phyloP scores from a whole-genome alignment of 129 eudicot species.

The Chrysanthemum lavandulifolium region DNA sequence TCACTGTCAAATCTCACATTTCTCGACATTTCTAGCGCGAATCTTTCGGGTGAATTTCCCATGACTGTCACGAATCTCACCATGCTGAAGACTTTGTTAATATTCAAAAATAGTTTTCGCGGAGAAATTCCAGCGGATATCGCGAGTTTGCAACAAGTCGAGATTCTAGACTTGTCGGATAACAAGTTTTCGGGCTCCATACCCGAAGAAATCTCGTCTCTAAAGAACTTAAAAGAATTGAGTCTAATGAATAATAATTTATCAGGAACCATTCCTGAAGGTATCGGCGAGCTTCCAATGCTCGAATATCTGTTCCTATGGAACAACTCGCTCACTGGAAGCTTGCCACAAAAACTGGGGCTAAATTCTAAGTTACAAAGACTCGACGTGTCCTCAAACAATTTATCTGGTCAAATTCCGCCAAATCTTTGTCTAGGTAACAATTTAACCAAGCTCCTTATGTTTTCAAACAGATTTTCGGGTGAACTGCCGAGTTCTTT shows the following conservation, averaged over 20 bases:
- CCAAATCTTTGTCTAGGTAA: constrained; percentile 62
- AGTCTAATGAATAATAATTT: constrained; percentile 62
- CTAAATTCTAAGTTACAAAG: constrained; percentile 48
- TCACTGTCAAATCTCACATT: constrained; percentile 51
- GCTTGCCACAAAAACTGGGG: constrained; percentile 71
- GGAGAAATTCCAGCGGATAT: constrained; percentile 66
- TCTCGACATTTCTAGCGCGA: constrained; percentile 62
- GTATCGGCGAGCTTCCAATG: constrained; percentile 73
- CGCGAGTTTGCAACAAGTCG: constrained; percentile 35
- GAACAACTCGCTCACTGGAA: constrained; percentile 85
- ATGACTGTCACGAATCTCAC: constrained; percentile 49
- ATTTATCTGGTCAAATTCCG: constrained; percentile 75
- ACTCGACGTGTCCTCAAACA: constrained; percentile 84
- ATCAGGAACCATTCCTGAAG: constrained; percentile 71
- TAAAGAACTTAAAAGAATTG: constrained; percentile 45
- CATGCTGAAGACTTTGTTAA: constrained; percentile 46
- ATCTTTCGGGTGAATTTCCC: constrained; percentile 71
- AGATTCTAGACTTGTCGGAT: constrained; percentile 68
- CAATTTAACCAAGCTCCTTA: constrained; percentile 55
- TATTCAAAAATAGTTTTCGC: constrained; percentile 55
- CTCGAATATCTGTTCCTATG: constrained; percentile 56
- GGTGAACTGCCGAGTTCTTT: constrained; percentile 66
- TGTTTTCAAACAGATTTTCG: constrained; percentile 62
- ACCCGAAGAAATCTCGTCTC: constrained; percentile 51
- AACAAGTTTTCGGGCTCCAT: constrained; percentile 63